These are phyloP conservation scores for Jamesozyma gamospora DNA, from an alignment of 805 yeast genomes.

Conservation along the genomic window DNA sequence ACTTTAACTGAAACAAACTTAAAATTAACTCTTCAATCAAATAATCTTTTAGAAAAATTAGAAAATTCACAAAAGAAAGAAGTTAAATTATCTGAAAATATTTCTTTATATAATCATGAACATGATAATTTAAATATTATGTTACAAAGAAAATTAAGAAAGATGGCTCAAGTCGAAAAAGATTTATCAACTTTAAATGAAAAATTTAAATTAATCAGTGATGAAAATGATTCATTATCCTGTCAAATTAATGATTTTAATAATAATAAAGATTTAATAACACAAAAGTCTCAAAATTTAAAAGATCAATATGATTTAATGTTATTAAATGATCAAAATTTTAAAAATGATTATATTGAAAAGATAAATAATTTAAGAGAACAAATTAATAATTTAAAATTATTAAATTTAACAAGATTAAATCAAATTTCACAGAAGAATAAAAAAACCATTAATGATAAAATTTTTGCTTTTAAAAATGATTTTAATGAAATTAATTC, in stretches of 20 bases:
- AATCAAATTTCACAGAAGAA: not conserved
- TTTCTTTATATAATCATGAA: constrained; percentile 66
- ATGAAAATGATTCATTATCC: not conserved
- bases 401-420: not conserved
- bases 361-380: constrained; percentile 13
- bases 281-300: not conserved
- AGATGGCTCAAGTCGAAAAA: constrained; percentile 45
- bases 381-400: constrained; percentile 1
- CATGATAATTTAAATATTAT: constrained; percentile 37
- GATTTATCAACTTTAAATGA: constrained; percentile 5
- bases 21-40: constrained; percentile 32
- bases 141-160: constrained; percentile 51
- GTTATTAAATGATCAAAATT: constrained; percentile 18
- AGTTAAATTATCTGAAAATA: constrained; percentile 41
- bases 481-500: not conserved
- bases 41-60: constrained; percentile 43
- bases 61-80: constrained; percentile 36
- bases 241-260: not conserved
- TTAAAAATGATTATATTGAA: constrained; percentile 15
- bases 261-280: not conserved
- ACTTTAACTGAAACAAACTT: constrained; percentile 35
- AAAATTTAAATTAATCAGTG: not conserved
- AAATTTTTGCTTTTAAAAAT: not conserved
- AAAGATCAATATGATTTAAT: constrained; percentile 13
- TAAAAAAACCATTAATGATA: not conserved